phyloP scores from a whole-genome alignment of 305 asterid species.

The Fraxinus ornus region DNA sequence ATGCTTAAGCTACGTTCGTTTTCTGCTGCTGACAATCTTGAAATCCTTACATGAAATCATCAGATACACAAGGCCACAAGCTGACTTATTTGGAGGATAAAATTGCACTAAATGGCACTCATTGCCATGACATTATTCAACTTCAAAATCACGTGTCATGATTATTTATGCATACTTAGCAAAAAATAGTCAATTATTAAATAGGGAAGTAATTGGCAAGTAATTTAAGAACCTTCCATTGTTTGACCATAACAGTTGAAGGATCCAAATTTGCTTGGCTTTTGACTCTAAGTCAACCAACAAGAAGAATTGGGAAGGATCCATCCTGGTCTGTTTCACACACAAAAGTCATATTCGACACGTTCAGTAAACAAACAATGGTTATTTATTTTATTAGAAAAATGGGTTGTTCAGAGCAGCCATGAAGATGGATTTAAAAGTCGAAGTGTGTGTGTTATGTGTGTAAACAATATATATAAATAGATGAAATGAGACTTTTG shows the following conservation, averaged over 20 bases:
- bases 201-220: not conserved
- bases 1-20: not conserved
- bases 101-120: not conserved
- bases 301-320: constrained; percentile 15
- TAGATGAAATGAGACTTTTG: not conserved
- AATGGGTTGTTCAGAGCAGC: constrained; percentile 12
- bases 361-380: not conserved
- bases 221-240: not conserved
- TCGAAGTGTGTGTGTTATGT: not conserved
- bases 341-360: not conserved
- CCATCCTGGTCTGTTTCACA: constrained; percentile 42
- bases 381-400: not conserved
- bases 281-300: constrained; percentile 37
- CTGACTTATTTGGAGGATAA: not conserved
- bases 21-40: not conserved
- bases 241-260: not conserved
- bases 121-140: not conserved
- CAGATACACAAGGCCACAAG: not conserved
- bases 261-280: constrained; percentile 15
- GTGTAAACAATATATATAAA: not conserved
- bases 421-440: constrained; percentile 1
- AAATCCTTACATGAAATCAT: not conserved
- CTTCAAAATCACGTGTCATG: constrained; percentile 17
- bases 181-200: not conserved
- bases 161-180: not conserved